These are phyloP conservation scores for Linnemannia zychae DNA, from an alignment of 192 early-diverging fungal species.

Conservation along the genomic window DNA sequence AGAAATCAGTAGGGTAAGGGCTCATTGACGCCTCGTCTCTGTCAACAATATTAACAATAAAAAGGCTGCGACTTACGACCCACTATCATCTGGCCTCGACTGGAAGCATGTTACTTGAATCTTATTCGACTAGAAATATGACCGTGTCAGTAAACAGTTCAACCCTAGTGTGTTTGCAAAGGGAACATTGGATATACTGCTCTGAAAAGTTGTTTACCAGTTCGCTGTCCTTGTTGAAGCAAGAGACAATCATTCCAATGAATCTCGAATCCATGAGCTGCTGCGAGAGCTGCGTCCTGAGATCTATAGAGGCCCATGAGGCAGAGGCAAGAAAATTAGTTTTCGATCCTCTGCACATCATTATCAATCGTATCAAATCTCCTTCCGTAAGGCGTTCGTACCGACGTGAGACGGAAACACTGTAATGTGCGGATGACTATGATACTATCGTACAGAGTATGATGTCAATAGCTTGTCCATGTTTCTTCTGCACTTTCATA, in stretches of 20 bases:
- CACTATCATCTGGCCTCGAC: slow-evolving; percentile 22
- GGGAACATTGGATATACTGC: too few relatives aligned
- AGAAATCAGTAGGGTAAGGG: too few relatives aligned
- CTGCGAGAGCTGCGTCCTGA: slow-evolving; percentile 63
- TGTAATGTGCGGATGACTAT: slow-evolving; percentile 69
- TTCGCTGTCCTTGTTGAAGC: slow-evolving; percentile 60
- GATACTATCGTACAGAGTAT: slow-evolving; percentile 51
- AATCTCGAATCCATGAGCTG: slow-evolving; percentile 65
- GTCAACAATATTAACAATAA: not conserved
- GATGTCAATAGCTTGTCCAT: not conserved
- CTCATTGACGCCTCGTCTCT: not conserved
- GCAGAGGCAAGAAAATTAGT: not conserved
- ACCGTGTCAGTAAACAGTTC: too few relatives aligned
- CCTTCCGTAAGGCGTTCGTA: not conserved
- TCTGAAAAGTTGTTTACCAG: slow-evolving; percentile 30
- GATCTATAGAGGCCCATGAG: slow-evolving; percentile 43
- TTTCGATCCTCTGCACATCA: not conserved
- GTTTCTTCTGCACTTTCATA: not conserved
- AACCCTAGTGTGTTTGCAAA: too few relatives aligned
- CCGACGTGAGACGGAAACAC: slow-evolving; percentile 68
- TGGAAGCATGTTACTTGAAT: slow-evolving; percentile 66
- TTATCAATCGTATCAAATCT: too few relatives aligned
- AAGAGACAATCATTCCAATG: slow-evolving; percentile 66
- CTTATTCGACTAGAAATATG: slow-evolving; percentile 55
- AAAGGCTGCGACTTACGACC: not conserved